Base-by-base conservation (phyloP, 108 stramenopile genomes). In the Schizochytrium sp. region DNA sequence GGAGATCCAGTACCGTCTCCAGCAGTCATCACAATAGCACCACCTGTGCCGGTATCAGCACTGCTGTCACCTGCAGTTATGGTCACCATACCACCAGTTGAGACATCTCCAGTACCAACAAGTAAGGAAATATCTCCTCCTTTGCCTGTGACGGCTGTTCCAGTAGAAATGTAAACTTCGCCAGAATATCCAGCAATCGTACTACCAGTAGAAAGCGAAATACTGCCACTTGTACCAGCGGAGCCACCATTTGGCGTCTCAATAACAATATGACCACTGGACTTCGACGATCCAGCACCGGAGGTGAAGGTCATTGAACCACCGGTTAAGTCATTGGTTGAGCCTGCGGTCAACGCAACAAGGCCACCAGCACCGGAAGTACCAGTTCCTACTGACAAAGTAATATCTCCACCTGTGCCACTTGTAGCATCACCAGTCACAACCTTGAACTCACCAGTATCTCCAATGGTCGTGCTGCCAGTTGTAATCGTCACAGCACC, bases 41-140 rank as follows among this genome's bases (percentile, higher is more conserved):
- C n/a, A n/a, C n/a, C n/a, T n/a, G n/a, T n/a, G n/a, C n/a, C n/a
- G n/a, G n/a, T n/a, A n/a, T n/a, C n/a, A n/a, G n/a, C n/a, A n/a
- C n/a, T n/a, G n/a, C n/a, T n/a, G n/a, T n/a, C n/a, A n/a, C n/a
- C n/a, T n/a, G n/a, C n/a, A n/a, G n/a, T n/a, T n/a, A n/a, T n/a
- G n/a, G n/a, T n/a, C n/a, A n/a, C n/a, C n/a, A n/a, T n/a, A n/a
- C n/a, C n/a, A n/a, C n/a, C n/a, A n/a, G n/a, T n/a, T n/a, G n/a
- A n/a, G n/a, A n/a, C n/a, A n/a, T n/a, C n/a, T n/a, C n/a, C 93
- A 3, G 72, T 44, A 4, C 93, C 93, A 28, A 94, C 93, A 2
- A 60, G 49, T 3, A 92, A 57, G 10, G 49, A 44, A 49, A 94
- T 88, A n/a, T 90, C 91, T 2, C 92, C 92, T 46, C 93, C 93